Conservation (phyloP, 352 stramenopile species). For the Phytopythium helicoides region DNA sequence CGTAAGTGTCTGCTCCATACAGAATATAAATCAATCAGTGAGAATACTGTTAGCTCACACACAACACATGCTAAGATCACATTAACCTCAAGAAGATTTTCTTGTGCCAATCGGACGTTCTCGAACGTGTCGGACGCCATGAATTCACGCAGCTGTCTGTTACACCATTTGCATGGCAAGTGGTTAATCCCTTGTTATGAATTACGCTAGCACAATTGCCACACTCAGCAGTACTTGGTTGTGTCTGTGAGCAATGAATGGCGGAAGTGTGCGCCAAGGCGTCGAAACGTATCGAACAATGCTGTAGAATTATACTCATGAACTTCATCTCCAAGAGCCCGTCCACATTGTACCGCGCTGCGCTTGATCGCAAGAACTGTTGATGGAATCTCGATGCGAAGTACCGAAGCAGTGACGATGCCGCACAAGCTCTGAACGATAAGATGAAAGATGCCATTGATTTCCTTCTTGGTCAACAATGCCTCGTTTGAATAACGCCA, state of each 20-base stretch:
- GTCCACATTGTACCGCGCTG: conserved; percentile 51
- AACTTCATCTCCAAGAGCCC: conserved; percentile 66
- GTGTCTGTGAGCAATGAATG: conserved; percentile 55
- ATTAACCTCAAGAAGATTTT: conserved; percentile 37
- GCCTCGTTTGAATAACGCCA: conserved; percentile 71
- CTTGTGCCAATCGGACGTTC: conserved; percentile 40
- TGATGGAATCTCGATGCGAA: conserved; percentile 47
- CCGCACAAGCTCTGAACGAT: conserved; percentile 75
- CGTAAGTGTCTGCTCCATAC: conserved; percentile 33
- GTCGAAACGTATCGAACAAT: conserved; percentile 65
- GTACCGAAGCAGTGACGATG: conserved; percentile 58
- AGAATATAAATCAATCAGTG: too few species aligned
- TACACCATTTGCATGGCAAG: neutral
- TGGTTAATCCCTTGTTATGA: neutral
- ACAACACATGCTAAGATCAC: too few species aligned
- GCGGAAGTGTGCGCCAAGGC: conserved; percentile 58
- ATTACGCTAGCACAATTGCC: neutral
- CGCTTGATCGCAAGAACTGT: conserved; percentile 74
- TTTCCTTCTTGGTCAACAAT: conserved; percentile 75
- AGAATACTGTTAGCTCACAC: too few species aligned
- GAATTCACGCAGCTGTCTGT: conserved; percentile 61
- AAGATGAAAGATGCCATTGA: conserved; percentile 78
- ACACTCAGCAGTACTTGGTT: conserved; percentile 46
- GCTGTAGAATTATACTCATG: conserved; percentile 69
- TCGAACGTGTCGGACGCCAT: conserved; percentile 74